phyloP scores from a whole-genome alignment of 83 land plant genomes.

The Isoetes engelmannii region DNA sequence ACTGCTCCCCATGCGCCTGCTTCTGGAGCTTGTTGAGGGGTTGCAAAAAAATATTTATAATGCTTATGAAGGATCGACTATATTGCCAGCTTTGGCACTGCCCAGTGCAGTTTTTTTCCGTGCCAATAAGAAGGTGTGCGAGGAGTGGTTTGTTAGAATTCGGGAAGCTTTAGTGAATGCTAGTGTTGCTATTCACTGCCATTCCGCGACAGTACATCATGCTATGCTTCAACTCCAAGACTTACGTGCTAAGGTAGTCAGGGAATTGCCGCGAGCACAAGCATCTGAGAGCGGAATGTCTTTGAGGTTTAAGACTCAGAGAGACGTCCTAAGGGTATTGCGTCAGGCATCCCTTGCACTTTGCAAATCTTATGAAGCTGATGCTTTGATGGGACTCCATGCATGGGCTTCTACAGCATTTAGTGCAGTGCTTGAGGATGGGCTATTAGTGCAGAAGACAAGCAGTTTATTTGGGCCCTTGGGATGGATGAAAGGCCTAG shows the following conservation, averaged over 20 bases:
- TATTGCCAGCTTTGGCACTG: constrained; percentile 46
- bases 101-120: constrained; percentile 80
- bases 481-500: constrained; percentile 79
- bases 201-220: constrained; percentile 65
- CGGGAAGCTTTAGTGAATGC: constrained; percentile 96
- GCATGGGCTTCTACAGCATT: constrained; percentile 62
- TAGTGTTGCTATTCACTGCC: constrained; percentile 71
- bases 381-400: constrained; percentile 69
- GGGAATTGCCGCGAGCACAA: constrained; percentile 43
- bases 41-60: constrained; percentile 79
- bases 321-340: constrained; percentile 53
- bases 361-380: constrained; percentile 59
- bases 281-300: constrained; percentile 34
- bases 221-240: constrained; percentile 69
- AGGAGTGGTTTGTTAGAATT: constrained; percentile 97
- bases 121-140: constrained; percentile 92
- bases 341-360: constrained; percentile 68
- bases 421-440: constrained; percentile 60
- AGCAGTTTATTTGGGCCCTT: constrained; percentile 34
- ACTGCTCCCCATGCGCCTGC: constrained; percentile 81
- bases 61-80: constrained; percentile 86
- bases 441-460: constrained; percentile 15
- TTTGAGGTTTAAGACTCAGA: constrained; percentile 38
- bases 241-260: constrained; percentile 43
- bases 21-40: constrained; percentile 90